Conservation (phyloP, 805 yeast species). For the Huiozyma sinensis region DNA sequence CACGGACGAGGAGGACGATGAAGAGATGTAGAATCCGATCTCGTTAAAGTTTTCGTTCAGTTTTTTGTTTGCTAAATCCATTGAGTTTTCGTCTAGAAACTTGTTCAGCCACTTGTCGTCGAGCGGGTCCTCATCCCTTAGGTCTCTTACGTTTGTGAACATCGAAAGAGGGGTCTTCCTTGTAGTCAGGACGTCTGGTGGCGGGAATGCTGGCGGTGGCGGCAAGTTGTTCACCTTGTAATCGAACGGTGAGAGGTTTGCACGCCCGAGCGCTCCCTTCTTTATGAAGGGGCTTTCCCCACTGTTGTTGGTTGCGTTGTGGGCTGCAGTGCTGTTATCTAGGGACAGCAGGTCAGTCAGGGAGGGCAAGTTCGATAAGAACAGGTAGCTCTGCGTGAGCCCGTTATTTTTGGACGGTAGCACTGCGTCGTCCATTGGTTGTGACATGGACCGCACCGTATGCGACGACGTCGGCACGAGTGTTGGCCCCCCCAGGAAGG, state of each 20-base stretch:
- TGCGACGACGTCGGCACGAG: not conserved
- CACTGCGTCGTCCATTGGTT: not conserved
- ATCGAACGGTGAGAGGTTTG: conserved; percentile 27
- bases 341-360: conserved; percentile 32
- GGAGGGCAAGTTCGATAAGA: conserved; percentile 26
- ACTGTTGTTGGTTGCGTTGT: conserved; percentile 20
- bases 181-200: not conserved
- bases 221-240: conserved; percentile 7
- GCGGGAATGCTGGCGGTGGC: not conserved
- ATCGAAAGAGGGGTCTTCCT: not conserved
- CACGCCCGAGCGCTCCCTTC: conserved; percentile 13
- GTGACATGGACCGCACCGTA: not conserved
- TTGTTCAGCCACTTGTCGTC: conserved; percentile 8
- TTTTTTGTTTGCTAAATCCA: not conserved
- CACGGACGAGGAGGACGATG: not conserved
- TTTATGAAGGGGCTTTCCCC: conserved; percentile 10
- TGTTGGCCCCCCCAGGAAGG: not conserved
- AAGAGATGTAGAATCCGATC: conserved; percentile 38
- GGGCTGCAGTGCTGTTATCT: conserved; percentile 32
- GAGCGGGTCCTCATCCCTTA: not conserved
- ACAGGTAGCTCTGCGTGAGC: conserved; percentile 1
- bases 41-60: conserved; percentile 33
- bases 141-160: not conserved
- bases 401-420: no score
- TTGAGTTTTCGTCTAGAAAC: conserved; percentile 2